A percentile compares a stretch with the other conserved stretches of the same genome.
Evolutionary conservation across 352 stramenopile species (phyloP).

Genomic region (Pseudoperonospora humuli): DNA sequence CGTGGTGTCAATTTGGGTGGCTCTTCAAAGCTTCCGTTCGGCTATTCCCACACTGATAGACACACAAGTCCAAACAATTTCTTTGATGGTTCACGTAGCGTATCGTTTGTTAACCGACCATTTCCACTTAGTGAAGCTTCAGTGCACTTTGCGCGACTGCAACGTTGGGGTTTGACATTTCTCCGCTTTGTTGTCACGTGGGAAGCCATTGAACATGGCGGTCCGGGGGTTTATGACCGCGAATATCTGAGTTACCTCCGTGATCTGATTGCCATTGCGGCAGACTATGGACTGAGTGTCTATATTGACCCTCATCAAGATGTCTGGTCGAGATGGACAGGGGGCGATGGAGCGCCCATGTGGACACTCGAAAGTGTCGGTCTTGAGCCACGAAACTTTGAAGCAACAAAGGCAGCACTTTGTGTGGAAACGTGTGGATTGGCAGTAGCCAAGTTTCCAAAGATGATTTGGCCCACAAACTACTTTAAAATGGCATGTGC

Average conservation of each 20-base stretch:
- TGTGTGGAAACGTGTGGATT: conserved; percentile 56
- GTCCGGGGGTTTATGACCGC: conserved; percentile 72
- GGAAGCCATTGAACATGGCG: conserved; percentile 86
- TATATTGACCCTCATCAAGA: conserved; percentile 91
- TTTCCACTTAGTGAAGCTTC: conserved; percentile 81
- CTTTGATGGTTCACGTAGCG: conserved; percentile 39
- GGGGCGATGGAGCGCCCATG: conserved; percentile 81
- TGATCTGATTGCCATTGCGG: conserved; percentile 47
- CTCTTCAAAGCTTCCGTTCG: conserved; percentile 76
- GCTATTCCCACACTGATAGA: conserved; percentile 44
- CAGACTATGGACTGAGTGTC: conserved; percentile 61
- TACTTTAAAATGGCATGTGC: conserved; percentile 86
- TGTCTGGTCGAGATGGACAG: conserved; percentile 87
- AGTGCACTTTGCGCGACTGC: conserved; percentile 68
- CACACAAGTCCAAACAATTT: conserved; percentile 21
- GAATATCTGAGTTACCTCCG: conserved; percentile 82
- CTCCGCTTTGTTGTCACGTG: conserved; percentile 84
- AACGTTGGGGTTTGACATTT: conserved; percentile 77
- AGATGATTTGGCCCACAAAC: conserved; percentile 91
- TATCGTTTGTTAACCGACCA: conserved; percentile 68
- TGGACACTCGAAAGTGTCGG: conserved; percentile 84
- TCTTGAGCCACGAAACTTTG: conserved; percentile 69
- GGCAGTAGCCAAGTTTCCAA: conserved; percentile 44
- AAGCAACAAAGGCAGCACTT: conserved; percentile 61
- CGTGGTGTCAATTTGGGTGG: conserved; percentile 86